These are phyloP conservation scores for Backusella tuberculispora DNA, from an alignment of 192 early-diverging fungal genomes.

Conservation along the genomic window DNA sequence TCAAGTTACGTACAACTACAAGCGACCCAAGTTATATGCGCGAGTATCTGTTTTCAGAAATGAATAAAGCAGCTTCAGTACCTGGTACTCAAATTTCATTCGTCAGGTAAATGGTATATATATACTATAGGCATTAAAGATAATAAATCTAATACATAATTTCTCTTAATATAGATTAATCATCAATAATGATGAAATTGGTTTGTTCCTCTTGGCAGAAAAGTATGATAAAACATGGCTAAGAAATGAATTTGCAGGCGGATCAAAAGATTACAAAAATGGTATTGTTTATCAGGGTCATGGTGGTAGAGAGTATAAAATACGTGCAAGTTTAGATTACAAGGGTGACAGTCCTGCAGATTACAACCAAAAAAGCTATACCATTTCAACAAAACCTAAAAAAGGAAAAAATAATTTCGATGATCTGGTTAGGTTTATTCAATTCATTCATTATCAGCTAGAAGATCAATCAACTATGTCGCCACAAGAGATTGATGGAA, in stretches of 20 bases:
- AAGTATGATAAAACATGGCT: constrained; percentile 22
- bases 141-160: not conserved
- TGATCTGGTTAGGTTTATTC: constrained; percentile 24
- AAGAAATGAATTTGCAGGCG: constrained; percentile 16
- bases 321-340: constrained; percentile 14
- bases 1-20: constrained; percentile 30
- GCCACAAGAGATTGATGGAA: not conserved
- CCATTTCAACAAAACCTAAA: constrained; percentile 11
- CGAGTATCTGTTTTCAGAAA: constrained; percentile 32
- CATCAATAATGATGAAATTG: constrained; percentile 20
- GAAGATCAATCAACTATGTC: constrained; percentile 3
- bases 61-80: constrained; percentile 23
- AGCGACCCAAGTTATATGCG: constrained; percentile 40
- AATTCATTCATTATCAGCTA: constrained; percentile 34
- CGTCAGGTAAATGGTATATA: constrained; percentile 27
- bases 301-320: not conserved
- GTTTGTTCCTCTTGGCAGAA: constrained; percentile 12
- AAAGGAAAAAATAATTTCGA: not conserved
- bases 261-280: not conserved
- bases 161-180: constrained; percentile 22
- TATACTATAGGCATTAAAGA: not conserved
- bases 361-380: not conserved
- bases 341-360: constrained; percentile 12
- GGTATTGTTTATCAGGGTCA: constrained; percentile 17
- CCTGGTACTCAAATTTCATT: constrained; percentile 27